Evolutionary conservation across 176 grass and related monocot species (phyloP).

Genomic region (Alopecurus myosuroides): DNA sequence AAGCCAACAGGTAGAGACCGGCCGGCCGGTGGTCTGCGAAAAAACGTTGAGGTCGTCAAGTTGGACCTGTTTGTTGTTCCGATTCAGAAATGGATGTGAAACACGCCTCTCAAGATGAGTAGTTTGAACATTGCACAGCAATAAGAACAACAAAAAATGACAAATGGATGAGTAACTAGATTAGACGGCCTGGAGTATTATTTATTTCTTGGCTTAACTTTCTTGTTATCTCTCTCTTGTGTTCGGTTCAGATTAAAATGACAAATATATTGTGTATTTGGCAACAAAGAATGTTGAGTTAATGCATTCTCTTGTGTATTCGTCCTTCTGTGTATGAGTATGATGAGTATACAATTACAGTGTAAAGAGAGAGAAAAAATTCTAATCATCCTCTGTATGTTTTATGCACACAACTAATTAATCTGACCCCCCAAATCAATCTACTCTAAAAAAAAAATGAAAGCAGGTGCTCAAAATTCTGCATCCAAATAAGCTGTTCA

Average conservation of each 20-base stretch:
- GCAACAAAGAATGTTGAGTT: background rate
- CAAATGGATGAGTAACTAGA: no score
- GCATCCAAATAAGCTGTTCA: background rate
- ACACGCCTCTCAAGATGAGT: background rate
- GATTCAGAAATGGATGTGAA: background rate
- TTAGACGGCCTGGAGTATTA: no score
- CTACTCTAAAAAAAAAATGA: background rate
- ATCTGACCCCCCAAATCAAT: constrained; percentile 1
- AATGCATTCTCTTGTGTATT: background rate
- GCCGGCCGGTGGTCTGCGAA: no score
- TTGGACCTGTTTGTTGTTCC: background rate
- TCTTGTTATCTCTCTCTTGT: background rate
- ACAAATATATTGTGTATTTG: background rate
- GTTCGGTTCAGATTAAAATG: background rate
- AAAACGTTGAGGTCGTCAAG: background rate
- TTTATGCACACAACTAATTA: constrained; percentile 51
- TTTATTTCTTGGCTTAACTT: background rate
- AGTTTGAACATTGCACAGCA: background rate
- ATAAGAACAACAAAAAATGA: background rate
- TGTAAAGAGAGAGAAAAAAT: constrained; percentile 27
- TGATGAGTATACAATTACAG: constrained; percentile 25
- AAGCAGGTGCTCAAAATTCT: background rate
- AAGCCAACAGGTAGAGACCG: background rate
- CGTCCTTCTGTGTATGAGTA: background rate
- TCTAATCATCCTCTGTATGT: constrained; percentile 2